These are phyloP conservation scores for Metschnikowia gruessii DNA, from an alignment of 805 yeast species.

Conservation along the genomic window DNA sequence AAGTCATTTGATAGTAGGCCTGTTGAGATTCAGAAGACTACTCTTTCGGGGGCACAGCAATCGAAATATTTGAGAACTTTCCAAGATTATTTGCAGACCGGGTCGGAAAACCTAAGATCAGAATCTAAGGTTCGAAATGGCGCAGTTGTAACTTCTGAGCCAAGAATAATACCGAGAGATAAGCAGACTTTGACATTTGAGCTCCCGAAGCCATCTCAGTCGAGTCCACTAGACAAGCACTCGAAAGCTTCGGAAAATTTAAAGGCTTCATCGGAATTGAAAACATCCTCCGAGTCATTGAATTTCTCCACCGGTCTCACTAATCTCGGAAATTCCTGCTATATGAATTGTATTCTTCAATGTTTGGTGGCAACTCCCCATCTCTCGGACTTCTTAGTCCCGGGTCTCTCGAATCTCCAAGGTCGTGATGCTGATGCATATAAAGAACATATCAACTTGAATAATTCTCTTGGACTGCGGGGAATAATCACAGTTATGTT, in stretches of 20 bases:
- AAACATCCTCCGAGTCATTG: neutral
- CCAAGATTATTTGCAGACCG: slow-evolving; percentile 16
- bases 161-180: neutral
- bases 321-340: slow-evolving; percentile 88
- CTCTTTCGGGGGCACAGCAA: neutral
- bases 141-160: too few relatives aligned
- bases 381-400: slow-evolving; percentile 58
- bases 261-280: neutral
- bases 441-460: slow-evolving; percentile 63
- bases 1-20: neutral
- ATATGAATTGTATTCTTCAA: slow-evolving; percentile 88
- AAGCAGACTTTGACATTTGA: neutral
- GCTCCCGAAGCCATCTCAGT: neutral
- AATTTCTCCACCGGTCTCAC: slow-evolving; percentile 58
- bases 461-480: slow-evolving; percentile 73
- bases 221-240: neutral
- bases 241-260: neutral
- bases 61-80: slow-evolving; percentile 14
- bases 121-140: neutral
- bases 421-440: slow-evolving; percentile 44
- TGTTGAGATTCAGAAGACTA: slow-evolving; percentile 18
- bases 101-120: neutral
- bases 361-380: slow-evolving; percentile 74
- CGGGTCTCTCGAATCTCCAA: slow-evolving; percentile 4
- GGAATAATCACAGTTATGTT: slow-evolving; percentile 74